These are phyloP conservation scores for Moesziomyces antarcticus DNA, from an alignment of 1,284 basidiomycete species.

Conservation along the genomic window DNA sequence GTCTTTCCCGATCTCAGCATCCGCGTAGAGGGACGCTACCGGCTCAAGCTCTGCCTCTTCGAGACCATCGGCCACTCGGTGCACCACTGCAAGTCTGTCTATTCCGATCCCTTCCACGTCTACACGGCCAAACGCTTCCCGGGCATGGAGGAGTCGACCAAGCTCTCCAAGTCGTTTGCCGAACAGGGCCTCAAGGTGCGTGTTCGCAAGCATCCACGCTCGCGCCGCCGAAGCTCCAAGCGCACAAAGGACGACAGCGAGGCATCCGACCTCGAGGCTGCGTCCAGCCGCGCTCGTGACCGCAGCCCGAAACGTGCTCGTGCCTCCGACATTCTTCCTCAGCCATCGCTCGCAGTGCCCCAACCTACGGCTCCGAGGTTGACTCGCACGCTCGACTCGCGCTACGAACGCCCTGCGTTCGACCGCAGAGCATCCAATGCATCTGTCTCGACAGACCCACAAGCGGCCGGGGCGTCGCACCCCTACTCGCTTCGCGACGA, in stretches of 20 bases:
- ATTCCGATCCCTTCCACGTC: slow-evolving; percentile 61
- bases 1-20: slow-evolving; percentile 69
- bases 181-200: slow-evolving; percentile 64
- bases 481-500: slow-evolving; percentile 4
- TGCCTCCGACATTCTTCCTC: slow-evolving; percentile 24
- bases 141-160: slow-evolving; percentile 64
- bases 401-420: slow-evolving; percentile 19
- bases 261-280: slow-evolving; percentile 27
- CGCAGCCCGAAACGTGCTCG: slow-evolving; percentile 37
- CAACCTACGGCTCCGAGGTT: slow-evolving; percentile 10
- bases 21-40: slow-evolving; percentile 84
- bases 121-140: slow-evolving; percentile 64
- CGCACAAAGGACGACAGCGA: slow-evolving; percentile 45
- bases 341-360: slow-evolving; percentile 23
- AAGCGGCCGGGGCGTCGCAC: background rate
- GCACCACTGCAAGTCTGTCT: slow-evolving; percentile 64
- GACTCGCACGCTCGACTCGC: slow-evolving; percentile 20
- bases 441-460: slow-evolving; percentile 6
- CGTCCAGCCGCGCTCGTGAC: slow-evolving; percentile 6
- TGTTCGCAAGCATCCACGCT: slow-evolving; percentile 62
- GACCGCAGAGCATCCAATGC: slow-evolving; percentile 12
- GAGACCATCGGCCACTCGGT: slow-evolving; percentile 80
- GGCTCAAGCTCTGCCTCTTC: slow-evolving; percentile 83
- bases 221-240: slow-evolving; percentile 39
- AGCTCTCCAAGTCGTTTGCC: slow-evolving; percentile 59